Evolutionary conservation across 2,329 filamentous ascomycete species (phyloP).

Genomic region (Dothistroma septosporum): DNA sequence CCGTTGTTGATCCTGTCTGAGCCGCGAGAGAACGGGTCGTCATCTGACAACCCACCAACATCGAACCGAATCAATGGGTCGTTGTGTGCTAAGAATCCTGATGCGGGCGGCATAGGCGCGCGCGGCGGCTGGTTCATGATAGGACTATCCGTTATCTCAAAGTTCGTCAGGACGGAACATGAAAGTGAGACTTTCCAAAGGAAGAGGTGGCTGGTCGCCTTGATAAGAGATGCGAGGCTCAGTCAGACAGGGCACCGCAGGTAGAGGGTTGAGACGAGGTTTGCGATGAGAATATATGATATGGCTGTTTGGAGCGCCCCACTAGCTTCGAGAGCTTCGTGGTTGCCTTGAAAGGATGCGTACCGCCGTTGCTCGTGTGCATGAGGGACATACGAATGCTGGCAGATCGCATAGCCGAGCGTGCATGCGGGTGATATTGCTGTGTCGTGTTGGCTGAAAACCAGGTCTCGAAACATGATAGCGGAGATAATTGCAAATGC

Average conservation of each 20-base stretch:
- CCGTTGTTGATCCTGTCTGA: neutral
- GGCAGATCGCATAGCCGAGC: slow-evolving; percentile 1
- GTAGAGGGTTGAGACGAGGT: neutral
- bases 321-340: neutral
- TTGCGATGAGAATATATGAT: neutral
- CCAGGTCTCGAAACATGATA: neutral
- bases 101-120: neutral
- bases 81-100: neutral
- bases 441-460: neutral
- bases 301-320: neutral
- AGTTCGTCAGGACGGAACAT: neutral
- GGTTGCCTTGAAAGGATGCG: neutral
- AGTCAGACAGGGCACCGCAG: neutral
- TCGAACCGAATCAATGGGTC: slow-evolving; percentile 3
- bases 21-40: neutral
- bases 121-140: neutral
- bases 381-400: neutral
- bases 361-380: neutral
- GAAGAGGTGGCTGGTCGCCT: slow-evolving; percentile 4
- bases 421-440: neutral
- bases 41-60: neutral
- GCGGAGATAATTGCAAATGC: neutral
- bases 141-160: neutral
- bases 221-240: neutral
- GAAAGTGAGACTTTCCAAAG: neutral